Evolutionary conservation across 768 basidiomycete genomes (phyloP).

Genomic region (Mycena rosella): DNA sequence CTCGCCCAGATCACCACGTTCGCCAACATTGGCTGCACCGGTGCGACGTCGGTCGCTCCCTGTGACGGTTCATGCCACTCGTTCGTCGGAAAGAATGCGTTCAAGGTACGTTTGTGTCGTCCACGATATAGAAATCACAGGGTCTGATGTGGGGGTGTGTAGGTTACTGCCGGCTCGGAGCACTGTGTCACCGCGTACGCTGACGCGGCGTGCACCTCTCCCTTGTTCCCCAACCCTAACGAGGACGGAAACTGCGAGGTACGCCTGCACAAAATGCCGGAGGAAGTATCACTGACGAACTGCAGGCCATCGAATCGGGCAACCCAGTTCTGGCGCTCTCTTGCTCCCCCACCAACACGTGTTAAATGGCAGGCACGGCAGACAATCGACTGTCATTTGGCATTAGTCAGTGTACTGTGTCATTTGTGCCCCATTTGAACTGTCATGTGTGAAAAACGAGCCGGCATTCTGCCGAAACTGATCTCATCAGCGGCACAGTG

Average conservation of each 20-base stretch:
- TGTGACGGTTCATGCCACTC: too few species aligned
- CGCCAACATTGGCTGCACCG: conserved; percentile 7
- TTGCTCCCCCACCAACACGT: conserved; percentile 5
- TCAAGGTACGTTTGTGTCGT: background rate
- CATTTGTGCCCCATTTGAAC: too few species aligned
- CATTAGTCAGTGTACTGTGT: too few species aligned
- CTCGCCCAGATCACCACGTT: conserved; percentile 9
- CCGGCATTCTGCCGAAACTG: too few species aligned
- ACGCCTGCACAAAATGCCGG: background rate
- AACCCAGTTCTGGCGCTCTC: conserved; percentile 6
- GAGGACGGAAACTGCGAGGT: conserved; percentile 12
- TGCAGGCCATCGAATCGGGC: conserved; percentile 8
- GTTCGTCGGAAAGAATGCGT: conserved; percentile 14
- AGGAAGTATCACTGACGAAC: background rate
- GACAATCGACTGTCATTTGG: too few species aligned
- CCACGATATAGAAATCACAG: background rate
- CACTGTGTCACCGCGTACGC: conserved; percentile 7
- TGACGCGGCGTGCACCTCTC: too few species aligned
- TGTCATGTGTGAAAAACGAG: too few species aligned
- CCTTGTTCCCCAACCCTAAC: conserved; percentile 5
- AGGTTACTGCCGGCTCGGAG: background rate
- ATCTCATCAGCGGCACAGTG: too few species aligned
- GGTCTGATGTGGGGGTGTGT: background rate
- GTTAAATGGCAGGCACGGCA: background rate
- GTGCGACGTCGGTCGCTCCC: conserved; percentile 4